Evolutionary conservation across 192 early-diverging fungal species (phyloP).

Genomic region (Rhizoclosmatium sp.): DNA sequence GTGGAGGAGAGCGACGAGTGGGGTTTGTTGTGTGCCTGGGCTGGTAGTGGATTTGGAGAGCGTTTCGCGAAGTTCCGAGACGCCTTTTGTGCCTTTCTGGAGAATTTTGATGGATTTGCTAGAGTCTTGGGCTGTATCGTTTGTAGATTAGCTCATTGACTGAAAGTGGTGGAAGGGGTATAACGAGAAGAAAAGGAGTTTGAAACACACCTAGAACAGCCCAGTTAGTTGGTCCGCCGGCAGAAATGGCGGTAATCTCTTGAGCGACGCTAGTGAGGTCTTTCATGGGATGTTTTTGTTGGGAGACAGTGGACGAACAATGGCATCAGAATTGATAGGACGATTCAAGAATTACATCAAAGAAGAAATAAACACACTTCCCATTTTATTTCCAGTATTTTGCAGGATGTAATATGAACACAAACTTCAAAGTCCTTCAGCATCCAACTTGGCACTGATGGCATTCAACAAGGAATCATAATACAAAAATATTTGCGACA

Average conservation of each 20-base stretch:
- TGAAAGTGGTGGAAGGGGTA: not conserved
- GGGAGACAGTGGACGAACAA: too few species aligned
- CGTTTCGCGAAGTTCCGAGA: constrained; percentile 27
- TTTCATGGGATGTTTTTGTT: not conserved
- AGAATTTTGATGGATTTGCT: constrained; percentile 24
- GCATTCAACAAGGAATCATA: constrained; percentile 35
- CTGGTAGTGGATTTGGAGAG: not conserved
- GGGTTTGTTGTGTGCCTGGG: not conserved
- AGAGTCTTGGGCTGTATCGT: not conserved
- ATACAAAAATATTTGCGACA: constrained; percentile 39
- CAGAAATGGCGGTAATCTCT: constrained; percentile 26
- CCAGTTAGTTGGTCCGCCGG: constrained; percentile 27
- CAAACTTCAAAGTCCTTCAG: constrained; percentile 19
- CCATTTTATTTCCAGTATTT: not conserved
- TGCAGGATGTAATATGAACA: not conserved
- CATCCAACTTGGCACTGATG: constrained; percentile 29
- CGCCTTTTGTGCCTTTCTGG: constrained; percentile 18
- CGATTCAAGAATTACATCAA: not conserved
- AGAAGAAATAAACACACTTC: not conserved
- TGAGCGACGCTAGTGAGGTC: constrained; percentile 18
- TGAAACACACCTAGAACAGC: constrained; percentile 17
- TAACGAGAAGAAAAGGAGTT: not conserved
- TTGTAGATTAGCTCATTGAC: not conserved
- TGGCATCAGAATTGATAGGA: too few species aligned
- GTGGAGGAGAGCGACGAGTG: constrained; percentile 22